A percentile compares a stretch with the other conserved stretches of the same genome.
phyloP scores from a whole-genome alignment of 345 rosid species.

The Aegle marmelos region DNA sequence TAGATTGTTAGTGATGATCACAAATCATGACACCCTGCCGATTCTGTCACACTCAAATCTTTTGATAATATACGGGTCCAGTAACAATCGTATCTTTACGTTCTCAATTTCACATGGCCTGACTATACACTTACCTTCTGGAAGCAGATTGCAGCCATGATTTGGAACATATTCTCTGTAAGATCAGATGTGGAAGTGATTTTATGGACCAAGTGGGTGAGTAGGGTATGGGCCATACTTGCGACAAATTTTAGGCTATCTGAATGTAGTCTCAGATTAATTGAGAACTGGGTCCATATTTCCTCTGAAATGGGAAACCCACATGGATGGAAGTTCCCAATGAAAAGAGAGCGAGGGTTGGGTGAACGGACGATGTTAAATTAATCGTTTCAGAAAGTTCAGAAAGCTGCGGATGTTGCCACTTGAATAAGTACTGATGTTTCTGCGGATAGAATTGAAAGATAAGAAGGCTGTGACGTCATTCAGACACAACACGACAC shows the following conservation, averaged over 20 bases:
- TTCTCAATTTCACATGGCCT: conserved; percentile 6
- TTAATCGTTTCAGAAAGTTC: not conserved
- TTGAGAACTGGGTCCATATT: not conserved
- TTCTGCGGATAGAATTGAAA: not conserved
- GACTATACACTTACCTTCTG: not conserved
- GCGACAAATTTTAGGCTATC: not conserved
- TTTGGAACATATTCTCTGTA: not conserved
- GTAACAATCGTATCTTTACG: not conserved
- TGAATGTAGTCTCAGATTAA: not conserved
- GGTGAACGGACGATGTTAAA: conserved; percentile 10
- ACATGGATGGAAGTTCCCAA: not conserved
- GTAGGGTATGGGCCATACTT: not conserved
- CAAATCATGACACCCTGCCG: not conserved
- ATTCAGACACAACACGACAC: not conserved
- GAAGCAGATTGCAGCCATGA: not conserved
- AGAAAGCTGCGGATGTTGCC: not conserved
- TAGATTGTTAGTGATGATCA: not conserved
- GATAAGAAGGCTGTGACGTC: not conserved
- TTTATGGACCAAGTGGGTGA: not conserved
- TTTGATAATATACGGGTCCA: not conserved
- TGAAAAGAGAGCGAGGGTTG: not conserved
- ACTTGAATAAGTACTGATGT: not conserved
- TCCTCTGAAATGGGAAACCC: not conserved
- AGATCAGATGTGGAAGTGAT: not conserved
- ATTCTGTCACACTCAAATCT: not conserved